These are phyloP conservation scores for Telopea speciosissima DNA, from an alignment of 177 flowering plant species.

Conservation along the genomic window DNA sequence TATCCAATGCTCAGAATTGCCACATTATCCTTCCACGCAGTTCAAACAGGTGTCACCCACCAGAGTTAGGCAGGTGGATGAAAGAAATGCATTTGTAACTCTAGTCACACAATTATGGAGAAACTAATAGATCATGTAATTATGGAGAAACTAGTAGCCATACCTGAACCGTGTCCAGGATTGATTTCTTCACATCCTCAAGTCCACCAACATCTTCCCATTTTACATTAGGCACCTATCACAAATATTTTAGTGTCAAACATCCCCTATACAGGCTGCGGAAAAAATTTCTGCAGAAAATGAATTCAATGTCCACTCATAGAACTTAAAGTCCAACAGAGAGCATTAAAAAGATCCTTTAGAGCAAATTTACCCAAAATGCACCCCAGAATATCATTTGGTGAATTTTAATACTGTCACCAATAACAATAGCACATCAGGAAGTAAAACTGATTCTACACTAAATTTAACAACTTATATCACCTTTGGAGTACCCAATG, in stretches of 20 bases:
- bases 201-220: slow-evolving; percentile 99
- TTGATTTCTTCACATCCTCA: slow-evolving; percentile 89
- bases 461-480: background rate
- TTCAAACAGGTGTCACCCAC: too few species aligned
- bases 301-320: slow-evolving; percentile 2
- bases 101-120: background rate
- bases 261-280: background rate
- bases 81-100: background rate
- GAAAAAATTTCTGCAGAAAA: slow-evolving; percentile 4
- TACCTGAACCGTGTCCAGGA: slow-evolving; percentile 96
- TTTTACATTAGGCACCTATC: slow-evolving; percentile 84
- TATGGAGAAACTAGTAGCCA: background rate
- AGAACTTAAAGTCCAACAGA: background rate
- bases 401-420: background rate
- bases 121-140: background rate
- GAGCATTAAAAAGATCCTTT: too few species aligned
- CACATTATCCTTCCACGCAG: too few species aligned
- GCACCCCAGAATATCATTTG: background rate
- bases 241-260: slow-evolving; percentile 13
- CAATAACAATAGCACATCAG: background rate
- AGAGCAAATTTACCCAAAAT: background rate
- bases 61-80: too few species aligned
- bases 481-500: slow-evolving; percentile 97
- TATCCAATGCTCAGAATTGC: too few species aligned
- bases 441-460: background rate